These are phyloP conservation scores for Candida tropicalis DNA, from an alignment of 1,139 yeast genomes.

Conservation along the genomic window DNA sequence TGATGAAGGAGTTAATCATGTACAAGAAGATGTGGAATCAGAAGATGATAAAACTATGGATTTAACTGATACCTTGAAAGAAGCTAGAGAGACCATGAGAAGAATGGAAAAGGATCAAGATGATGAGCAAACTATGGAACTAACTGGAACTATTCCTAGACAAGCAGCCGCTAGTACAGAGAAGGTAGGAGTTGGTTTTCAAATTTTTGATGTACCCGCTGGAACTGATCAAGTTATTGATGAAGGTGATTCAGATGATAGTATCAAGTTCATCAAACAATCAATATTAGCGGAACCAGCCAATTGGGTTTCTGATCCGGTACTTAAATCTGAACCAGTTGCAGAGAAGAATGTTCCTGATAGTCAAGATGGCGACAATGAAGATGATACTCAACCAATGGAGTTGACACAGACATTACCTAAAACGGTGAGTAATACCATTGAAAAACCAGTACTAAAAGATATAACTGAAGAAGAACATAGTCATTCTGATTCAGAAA, in stretches of 20 bases:
- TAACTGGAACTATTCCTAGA: constrained; percentile 10
- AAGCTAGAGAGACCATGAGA: constrained; percentile 2
- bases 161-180: no score
- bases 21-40: constrained; percentile 10
- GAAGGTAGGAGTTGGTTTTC: no score
- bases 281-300: neutral
- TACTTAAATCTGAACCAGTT: neutral
- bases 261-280: neutral
- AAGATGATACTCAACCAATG: constrained; percentile 15
- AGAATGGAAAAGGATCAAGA: constrained; percentile 4
- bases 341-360: neutral
- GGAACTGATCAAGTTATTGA: neutral
- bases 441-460: constrained; percentile 4
- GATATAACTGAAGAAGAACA: neutral
- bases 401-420: constrained; percentile 19
- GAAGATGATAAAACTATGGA: constrained; percentile 19
- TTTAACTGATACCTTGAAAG: constrained; percentile 13
- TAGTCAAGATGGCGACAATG: neutral
- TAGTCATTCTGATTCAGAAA: neutral
- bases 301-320: neutral
- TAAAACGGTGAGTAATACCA: neutral
- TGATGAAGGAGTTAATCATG: constrained; percentile 9
- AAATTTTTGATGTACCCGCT: neutral
- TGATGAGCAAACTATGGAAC: constrained; percentile 10
- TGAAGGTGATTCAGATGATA: neutral